phyloP scores from a whole-genome alignment of 768 basidiomycete genomes.

The Xerocomellus chrysenteron region DNA sequence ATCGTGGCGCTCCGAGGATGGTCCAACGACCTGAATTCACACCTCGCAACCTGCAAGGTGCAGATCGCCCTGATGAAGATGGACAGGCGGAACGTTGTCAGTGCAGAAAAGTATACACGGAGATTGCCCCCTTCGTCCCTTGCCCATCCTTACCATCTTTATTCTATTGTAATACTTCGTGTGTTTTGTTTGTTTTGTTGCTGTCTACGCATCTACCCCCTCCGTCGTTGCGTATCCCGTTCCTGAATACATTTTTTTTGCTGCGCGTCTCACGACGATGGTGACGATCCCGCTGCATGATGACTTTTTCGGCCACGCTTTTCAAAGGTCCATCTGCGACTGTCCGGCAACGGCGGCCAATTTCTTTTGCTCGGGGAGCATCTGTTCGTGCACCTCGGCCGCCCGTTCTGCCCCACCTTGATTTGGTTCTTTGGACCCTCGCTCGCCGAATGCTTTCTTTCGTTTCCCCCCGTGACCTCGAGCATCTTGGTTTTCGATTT shows the following conservation, averaged over 20 bases:
- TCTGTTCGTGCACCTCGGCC: too few relatives aligned
- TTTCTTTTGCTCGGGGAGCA: too few relatives aligned
- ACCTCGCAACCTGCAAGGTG: neutral
- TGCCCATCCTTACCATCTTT: neutral
- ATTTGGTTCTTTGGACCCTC: too few relatives aligned
- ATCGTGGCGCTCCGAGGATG: conserved; percentile 26
- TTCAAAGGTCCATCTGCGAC: too few relatives aligned
- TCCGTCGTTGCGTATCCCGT: neutral
- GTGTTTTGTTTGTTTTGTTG: neutral
- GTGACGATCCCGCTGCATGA: too few relatives aligned
- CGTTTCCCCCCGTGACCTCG: too few relatives aligned
- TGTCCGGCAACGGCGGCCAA: too few relatives aligned
- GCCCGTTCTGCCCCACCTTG: too few relatives aligned
- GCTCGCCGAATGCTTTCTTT: too few relatives aligned
- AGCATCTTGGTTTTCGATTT: too few relatives aligned
- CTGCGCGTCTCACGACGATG: neutral
- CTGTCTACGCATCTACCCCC: neutral
- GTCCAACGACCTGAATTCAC: conserved; percentile 15
- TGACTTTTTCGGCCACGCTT: too few relatives aligned
- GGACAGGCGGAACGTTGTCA: neutral
- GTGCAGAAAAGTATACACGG: neutral
- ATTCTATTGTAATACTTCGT: neutral
- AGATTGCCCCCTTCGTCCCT: neutral
- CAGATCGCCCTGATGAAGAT: neutral
- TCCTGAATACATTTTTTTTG: neutral